These are phyloP conservation scores for Xylaria scruposa DNA, from an alignment of 495 filamentous ascomycete genomes.

Conservation along the genomic window DNA sequence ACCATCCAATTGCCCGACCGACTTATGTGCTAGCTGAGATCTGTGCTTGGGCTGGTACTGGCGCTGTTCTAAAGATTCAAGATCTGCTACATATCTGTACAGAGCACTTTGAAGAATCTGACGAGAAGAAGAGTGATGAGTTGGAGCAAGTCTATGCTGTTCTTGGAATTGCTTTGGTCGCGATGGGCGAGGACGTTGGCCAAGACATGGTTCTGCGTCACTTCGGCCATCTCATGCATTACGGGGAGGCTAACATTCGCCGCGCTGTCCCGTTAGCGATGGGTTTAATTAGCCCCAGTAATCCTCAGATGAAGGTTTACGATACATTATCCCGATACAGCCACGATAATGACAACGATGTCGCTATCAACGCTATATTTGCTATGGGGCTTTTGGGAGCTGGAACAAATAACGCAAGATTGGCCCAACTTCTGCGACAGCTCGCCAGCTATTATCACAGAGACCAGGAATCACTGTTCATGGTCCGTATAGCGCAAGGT, in stretches of 20 bases:
- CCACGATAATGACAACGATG: conserved; percentile 99
- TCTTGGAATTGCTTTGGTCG: conserved; percentile 88
- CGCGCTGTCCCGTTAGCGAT: conserved; percentile 97
- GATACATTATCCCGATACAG: conserved; percentile 98
- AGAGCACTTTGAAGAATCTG: conserved; percentile 90
- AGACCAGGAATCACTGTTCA: conserved; percentile 94
- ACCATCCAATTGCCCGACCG: conserved; percentile 92
- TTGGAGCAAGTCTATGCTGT: conserved; percentile 95
- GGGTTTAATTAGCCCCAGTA: conserved; percentile 94
- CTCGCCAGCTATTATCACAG: conserved; percentile 97
- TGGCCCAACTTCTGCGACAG: conserved; percentile 93
- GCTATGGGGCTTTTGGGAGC: conserved; percentile 98
- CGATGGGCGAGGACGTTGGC: conserved; percentile 98
- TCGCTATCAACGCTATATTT: conserved; percentile 98
- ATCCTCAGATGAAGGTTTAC: conserved; percentile 99
- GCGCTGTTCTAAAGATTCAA: conserved; percentile 94
- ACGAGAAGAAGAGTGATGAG: conserved; percentile 92
- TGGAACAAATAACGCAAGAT: conserved; percentile 95
- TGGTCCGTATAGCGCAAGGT: conserved; percentile 98
- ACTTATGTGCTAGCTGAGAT: conserved; percentile 91
- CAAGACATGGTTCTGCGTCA: conserved; percentile 98
- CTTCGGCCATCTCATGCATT: conserved; percentile 99
- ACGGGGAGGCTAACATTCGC: conserved; percentile 95
- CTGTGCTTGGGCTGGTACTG: conserved; percentile 97
- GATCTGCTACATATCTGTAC: conserved; percentile 97